A percentile compares a stretch with the other conserved stretches of the same genome.
These are phyloP conservation scores for Xylaria sp. DNA, from an alignment of 2,329 filamentous ascomycete genomes.

Conservation along the genomic window DNA sequence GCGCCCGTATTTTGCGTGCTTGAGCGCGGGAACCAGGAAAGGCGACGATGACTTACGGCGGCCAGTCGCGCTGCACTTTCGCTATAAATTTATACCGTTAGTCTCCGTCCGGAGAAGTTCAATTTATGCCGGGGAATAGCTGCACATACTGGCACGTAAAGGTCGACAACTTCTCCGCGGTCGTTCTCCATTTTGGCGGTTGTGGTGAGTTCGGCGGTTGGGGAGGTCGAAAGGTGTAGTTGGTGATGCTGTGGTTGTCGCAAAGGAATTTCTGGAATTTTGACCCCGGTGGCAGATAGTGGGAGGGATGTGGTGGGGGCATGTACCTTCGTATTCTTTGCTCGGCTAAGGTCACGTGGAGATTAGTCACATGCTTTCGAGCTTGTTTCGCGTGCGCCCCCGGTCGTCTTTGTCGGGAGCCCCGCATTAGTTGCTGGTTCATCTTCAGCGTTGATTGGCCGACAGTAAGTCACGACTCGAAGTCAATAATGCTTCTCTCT, in stretches of 20 bases:
- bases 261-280: conserved; percentile 43
- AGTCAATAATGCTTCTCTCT: background rate
- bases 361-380: conserved; percentile 46
- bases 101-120: conserved; percentile 5
- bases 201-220: conserved; percentile 45
- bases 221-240: conserved; percentile 32
- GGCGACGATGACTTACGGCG: conserved; percentile 30
- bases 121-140: background rate
- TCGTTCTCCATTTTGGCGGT: conserved; percentile 97
- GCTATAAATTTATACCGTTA: conserved; percentile 61
- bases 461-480: background rate
- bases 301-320: conserved; percentile 33
- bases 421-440: conserved; percentile 11
- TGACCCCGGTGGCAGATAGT: conserved; percentile 40
- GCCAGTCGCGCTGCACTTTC: conserved; percentile 78
- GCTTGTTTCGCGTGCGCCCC: conserved; percentile 43
- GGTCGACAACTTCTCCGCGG: conserved; percentile 97
- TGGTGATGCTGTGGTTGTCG: conserved; percentile 44
- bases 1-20: background rate
- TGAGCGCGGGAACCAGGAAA: background rate
- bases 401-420: conserved; percentile 7
- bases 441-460: background rate
- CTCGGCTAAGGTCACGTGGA: conserved; percentile 44
- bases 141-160: conserved; percentile 70
- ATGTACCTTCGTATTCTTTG: conserved; percentile 37